Base-by-base conservation (phyloP, 179 eudicot species). In the Camellia oleifera region DNA sequence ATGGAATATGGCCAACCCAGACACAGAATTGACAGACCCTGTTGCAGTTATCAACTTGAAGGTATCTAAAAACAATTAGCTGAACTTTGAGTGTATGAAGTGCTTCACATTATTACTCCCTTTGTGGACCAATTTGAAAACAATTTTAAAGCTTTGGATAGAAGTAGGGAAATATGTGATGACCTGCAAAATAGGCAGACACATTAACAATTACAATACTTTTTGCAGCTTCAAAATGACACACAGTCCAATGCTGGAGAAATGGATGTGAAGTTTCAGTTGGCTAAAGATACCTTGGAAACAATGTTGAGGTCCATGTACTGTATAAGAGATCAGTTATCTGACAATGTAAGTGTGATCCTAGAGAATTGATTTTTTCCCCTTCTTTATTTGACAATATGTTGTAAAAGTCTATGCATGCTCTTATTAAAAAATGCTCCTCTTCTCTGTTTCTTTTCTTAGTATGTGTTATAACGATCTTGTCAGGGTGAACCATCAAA, bases 291-390 rank as follows among this genome's bases (percentile, higher is more conserved):
- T 81, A 82, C 86, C 18, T 57, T 83, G 84, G 85, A 84, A 32
- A 85, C 85, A 71, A 86, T 86, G 89, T 65, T 88, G 87, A 83
- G 62, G 76, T 86, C 89, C 65, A 84, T 88, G 89, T 81, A 79
- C 70, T 40, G 69, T 54, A 75, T 88, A 60, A 81, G 83, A 72
- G 89, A 86, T 61, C 85, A 86, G 80, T 78, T 85, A 48, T 69
- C 85, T 10, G 84, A 81, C 44, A 66, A 77, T 81, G 89, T 83
- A 82, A 79, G 89, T 84, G 20, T 10, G 2, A 32, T 53, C 48
- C 32, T 26, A 46, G 40, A 79, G 50, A 58, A 17, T 14, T 58
- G 1, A 10, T 12, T 79, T 48, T 48, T 13, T 6, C 40, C 40
- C 40, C 40, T 2, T 32, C 40, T 54, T 13, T 52, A n/a, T 48